phyloP scores from a whole-genome alignment of 306 rosid species.

The Medicago lupulina region DNA sequence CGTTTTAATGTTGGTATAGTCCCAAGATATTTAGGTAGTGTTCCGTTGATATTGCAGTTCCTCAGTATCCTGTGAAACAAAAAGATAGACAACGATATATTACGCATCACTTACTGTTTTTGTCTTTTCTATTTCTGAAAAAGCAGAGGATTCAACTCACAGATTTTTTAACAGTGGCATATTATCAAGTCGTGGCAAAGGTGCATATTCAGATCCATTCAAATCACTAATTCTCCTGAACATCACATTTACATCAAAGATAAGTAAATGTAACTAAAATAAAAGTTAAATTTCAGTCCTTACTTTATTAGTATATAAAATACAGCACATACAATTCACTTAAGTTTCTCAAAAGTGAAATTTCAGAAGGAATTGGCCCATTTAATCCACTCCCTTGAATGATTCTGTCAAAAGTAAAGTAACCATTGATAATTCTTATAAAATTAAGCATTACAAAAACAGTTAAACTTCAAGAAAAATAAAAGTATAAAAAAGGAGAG shows the following conservation, averaged over 20 bases:
- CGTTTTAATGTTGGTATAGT: conserved; percentile 38
- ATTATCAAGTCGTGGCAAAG: conserved; percentile 58
- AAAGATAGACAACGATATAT: conserved; percentile 19
- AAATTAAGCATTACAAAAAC: not conserved
- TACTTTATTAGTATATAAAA: not conserved
- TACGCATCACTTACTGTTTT: not conserved
- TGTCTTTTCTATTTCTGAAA: not conserved
- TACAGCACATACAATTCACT: conserved; percentile 62
- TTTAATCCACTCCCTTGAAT: conserved; percentile 77
- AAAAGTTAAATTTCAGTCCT: conserved; percentile 2
- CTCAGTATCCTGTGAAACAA: conserved; percentile 61
- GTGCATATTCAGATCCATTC: conserved; percentile 53
- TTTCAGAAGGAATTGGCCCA: conserved; percentile 76
- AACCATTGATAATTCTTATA: not conserved
- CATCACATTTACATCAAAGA: conserved; percentile 13
- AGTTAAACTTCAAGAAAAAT: no score
- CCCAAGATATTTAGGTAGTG: conserved; percentile 51
- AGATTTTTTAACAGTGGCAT: conserved; percentile 34
- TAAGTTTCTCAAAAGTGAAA: conserved; percentile 49
- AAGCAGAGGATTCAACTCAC: conserved; percentile 57
- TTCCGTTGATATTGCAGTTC: conserved; percentile 76
- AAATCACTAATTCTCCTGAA: conserved; percentile 85
- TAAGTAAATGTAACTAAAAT: conserved; percentile 2
- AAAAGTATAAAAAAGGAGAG: not conserved
- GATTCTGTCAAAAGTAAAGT: conserved; percentile 45